Evolutionary conservation across 2,329 filamentous ascomycete genomes (phyloP).

Genomic region (Albifimbria verrucaria): DNA sequence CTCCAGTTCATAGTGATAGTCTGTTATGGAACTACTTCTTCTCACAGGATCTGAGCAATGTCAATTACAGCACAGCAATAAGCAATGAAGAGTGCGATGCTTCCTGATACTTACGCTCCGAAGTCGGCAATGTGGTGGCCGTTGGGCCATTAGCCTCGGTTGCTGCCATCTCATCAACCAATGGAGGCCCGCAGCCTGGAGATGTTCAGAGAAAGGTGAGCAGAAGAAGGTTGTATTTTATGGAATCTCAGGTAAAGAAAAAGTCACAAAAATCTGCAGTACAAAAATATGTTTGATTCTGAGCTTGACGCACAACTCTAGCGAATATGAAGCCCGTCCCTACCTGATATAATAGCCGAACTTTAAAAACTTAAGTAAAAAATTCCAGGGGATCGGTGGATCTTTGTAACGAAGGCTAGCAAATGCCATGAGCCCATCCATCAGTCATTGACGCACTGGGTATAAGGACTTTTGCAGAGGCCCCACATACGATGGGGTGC

Average conservation of each 20-base stretch:
- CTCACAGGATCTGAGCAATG: slow-evolving; percentile 16
- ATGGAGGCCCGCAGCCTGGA: too few relatives aligned
- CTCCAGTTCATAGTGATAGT: slow-evolving; percentile 23
- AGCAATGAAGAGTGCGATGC: neutral
- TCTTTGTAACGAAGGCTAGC: neutral
- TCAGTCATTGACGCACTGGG: neutral
- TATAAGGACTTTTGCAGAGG: neutral
- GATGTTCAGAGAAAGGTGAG: too few relatives aligned
- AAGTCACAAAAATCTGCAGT: too few relatives aligned
- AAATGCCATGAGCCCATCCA: neutral
- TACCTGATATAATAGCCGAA: too few relatives aligned
- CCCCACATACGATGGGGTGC: neutral
- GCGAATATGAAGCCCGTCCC: too few relatives aligned
- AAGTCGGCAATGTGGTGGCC: slow-evolving; percentile 8
- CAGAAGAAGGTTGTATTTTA: too few relatives aligned
- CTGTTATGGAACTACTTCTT: slow-evolving; percentile 18
- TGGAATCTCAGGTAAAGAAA: neutral
- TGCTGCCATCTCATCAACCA: too few relatives aligned
- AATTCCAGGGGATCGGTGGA: neutral
- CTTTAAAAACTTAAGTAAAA: too few relatives aligned
- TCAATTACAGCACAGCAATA: neutral
- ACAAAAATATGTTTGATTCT: too few relatives aligned
- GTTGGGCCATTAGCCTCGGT: neutral
- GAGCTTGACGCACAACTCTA: too few relatives aligned
- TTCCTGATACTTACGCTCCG: slow-evolving; percentile 18